These are phyloP conservation scores for Dendrostoma leiphaemia DNA, from an alignment of 2,329 filamentous ascomycete species.

Conservation along the genomic window DNA sequence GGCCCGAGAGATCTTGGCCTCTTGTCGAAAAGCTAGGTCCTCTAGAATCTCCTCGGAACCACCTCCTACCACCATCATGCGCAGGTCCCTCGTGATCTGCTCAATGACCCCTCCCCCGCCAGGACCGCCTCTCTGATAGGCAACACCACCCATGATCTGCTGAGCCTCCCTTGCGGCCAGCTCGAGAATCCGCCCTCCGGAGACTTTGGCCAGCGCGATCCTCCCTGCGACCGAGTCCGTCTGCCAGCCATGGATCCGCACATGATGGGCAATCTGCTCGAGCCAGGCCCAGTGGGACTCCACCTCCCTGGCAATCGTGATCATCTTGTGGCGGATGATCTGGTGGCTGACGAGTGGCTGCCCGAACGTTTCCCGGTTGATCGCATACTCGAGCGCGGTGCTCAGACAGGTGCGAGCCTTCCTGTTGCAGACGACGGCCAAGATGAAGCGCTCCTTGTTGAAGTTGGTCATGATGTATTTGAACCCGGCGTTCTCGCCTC, in stretches of 20 bases:
- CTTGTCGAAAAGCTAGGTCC: slow-evolving; percentile 44
- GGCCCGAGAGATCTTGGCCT: slow-evolving; percentile 23
- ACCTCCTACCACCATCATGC: slow-evolving; percentile 50
- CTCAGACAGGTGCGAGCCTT: slow-evolving; percentile 53
- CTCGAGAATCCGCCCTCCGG: slow-evolving; percentile 44
- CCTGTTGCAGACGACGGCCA: slow-evolving; percentile 53
- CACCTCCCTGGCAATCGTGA: slow-evolving; percentile 53
- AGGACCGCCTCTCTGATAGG: slow-evolving; percentile 41
- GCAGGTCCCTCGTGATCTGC: slow-evolving; percentile 46
- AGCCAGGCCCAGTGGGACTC: slow-evolving; percentile 57
- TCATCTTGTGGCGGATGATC: slow-evolving; percentile 55
- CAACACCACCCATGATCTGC: slow-evolving; percentile 47
- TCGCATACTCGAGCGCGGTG: slow-evolving; percentile 48
- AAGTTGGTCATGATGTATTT: slow-evolving; percentile 40
- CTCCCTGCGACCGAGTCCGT: slow-evolving; percentile 27
- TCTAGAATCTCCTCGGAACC: slow-evolving; percentile 49
- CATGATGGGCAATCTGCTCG: slow-evolving; percentile 55
- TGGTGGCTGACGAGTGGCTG: slow-evolving; percentile 53
- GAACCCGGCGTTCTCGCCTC: slow-evolving; percentile 53
- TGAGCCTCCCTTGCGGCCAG: slow-evolving; percentile 46
- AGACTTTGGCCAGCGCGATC: slow-evolving; percentile 36
- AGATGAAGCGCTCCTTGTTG: slow-evolving; percentile 55
- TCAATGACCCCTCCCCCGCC: slow-evolving; percentile 40
- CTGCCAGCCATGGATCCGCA: slow-evolving; percentile 26
- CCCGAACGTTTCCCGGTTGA: slow-evolving; percentile 52